A percentile compares a stretch with the other conserved stretches of the same genome.
phyloP scores from a whole-genome alignment of 2,329 filamentous ascomycete genomes.

The Huntiella bhutanensis region DNA sequence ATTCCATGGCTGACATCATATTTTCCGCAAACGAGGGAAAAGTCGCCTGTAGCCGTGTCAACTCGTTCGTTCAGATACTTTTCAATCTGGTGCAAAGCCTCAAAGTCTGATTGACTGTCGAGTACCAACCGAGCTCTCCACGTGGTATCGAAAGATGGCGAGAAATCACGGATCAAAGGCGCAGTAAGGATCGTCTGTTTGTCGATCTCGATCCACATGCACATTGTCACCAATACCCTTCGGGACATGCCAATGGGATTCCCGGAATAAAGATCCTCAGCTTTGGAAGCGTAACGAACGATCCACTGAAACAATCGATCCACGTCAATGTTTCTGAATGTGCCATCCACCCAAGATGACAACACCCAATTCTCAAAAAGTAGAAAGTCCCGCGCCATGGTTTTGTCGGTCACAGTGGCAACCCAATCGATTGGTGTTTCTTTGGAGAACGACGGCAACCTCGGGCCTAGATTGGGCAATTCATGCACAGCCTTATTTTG shows the following conservation, averaged over 20 bases:
- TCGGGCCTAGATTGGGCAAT: too few species aligned
- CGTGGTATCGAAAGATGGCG: background rate
- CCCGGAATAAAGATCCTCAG: background rate
- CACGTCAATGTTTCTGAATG: too few species aligned
- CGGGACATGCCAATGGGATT: background rate
- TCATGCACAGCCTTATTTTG: too few species aligned
- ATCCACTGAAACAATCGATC: too few species aligned
- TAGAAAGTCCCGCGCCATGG: too few species aligned
- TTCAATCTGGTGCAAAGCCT: slow-evolving; percentile 27
- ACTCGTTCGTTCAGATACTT: slow-evolving; percentile 18
- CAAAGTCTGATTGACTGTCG: slow-evolving; percentile 24
- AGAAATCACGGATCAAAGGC: background rate
- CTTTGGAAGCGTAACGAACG: too few species aligned
- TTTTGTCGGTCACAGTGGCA: too few species aligned
- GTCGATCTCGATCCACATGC: background rate
- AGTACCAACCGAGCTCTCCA: slow-evolving; percentile 28
- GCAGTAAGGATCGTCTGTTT: background rate
- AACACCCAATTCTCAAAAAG: too few species aligned
- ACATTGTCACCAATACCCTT: background rate
- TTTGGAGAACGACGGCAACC: too few species aligned
- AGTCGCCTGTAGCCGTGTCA: background rate
- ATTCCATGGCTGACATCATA: background rate
- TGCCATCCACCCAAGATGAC: too few species aligned
- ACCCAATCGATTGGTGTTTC: too few species aligned
- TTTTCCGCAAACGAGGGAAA: background rate